Percentiles rank a stretch among this genome's conserved stretches.
Evolutionary conservation across 495 filamentous ascomycete genomes (phyloP).

Genomic region (Aspergillus conjunctus): DNA sequence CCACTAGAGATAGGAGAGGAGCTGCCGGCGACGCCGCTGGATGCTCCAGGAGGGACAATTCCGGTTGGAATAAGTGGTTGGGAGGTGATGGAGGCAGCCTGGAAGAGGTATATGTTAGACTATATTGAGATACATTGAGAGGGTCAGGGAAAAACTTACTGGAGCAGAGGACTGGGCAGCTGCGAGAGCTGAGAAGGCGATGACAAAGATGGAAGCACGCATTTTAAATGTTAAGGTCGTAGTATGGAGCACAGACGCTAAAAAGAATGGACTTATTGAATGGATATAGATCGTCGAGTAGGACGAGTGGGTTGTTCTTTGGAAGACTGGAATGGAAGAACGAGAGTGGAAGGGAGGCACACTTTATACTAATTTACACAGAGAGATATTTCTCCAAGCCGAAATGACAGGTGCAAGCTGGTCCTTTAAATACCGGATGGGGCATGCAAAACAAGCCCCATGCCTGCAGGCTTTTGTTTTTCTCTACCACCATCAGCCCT

Average conservation of each 20-base stretch:
- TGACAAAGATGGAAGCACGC: slow-evolving; percentile 44
- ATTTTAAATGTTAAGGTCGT: slow-evolving; percentile 34
- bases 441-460: slow-evolving; percentile 16
- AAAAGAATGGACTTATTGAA: slow-evolving; percentile 14
- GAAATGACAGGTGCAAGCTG: slow-evolving; percentile 25
- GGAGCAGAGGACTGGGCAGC: slow-evolving; percentile 32
- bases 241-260: slow-evolving; percentile 2
- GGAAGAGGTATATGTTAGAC: not conserved
- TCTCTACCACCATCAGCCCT: slow-evolving; percentile 18
- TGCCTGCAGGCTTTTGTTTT: not conserved
- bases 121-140: slow-evolving; percentile 7
- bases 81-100: slow-evolving; percentile 18
- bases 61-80: slow-evolving; percentile 30
- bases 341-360: slow-evolving; percentile 17
- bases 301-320: slow-evolving; percentile 1
- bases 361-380: slow-evolving; percentile 25
- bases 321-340: slow-evolving; percentile 13
- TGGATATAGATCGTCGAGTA: not conserved
- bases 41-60: slow-evolving; percentile 22
- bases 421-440: slow-evolving; percentile 25
- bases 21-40: slow-evolving; percentile 8
- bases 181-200: slow-evolving; percentile 46
- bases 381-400: slow-evolving; percentile 14
- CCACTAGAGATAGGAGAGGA: slow-evolving; percentile 11
- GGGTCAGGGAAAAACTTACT: slow-evolving; percentile 23